Conservation (phyloP, 352 stramenopile species). For the Phytopythium boreale region DNA sequence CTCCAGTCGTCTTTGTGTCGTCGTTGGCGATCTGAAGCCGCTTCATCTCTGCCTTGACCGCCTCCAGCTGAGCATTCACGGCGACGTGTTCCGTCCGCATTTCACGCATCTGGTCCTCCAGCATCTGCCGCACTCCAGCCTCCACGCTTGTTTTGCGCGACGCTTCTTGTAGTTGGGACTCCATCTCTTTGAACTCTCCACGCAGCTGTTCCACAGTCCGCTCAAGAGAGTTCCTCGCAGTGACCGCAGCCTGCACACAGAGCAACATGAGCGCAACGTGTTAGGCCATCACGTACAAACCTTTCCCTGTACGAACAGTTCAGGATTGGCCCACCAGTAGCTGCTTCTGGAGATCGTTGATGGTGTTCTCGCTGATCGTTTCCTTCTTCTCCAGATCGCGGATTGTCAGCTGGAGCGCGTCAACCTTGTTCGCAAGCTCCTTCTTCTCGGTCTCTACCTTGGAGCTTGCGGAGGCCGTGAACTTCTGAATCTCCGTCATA, state of each 20-base stretch:
- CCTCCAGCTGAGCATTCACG: slow-evolving; percentile 80
- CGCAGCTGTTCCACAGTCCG: slow-evolving; percentile 29
- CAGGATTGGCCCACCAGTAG: slow-evolving; percentile 44
- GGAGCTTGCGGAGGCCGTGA: slow-evolving; percentile 55
- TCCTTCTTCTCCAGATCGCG: slow-evolving; percentile 54
- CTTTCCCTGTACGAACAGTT: slow-evolving; percentile 1
- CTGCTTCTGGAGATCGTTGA: slow-evolving; percentile 51
- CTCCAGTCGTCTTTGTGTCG: slow-evolving; percentile 36
- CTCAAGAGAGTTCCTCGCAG: not conserved
- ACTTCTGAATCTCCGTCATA: slow-evolving; percentile 75
- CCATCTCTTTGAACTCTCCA: slow-evolving; percentile 37
- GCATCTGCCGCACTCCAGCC: slow-evolving; percentile 60
- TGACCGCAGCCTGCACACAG: slow-evolving; percentile 4
- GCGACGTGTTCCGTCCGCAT: slow-evolving; percentile 70
- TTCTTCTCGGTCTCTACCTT: slow-evolving; percentile 73
- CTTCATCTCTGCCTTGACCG: slow-evolving; percentile 71
- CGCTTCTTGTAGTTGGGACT: slow-evolving; percentile 51
- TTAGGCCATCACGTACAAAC: not conserved
- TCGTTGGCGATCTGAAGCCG: slow-evolving; percentile 34
- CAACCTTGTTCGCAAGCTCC: slow-evolving; percentile 57
- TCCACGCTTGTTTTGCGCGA: slow-evolving; percentile 57
- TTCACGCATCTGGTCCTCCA: slow-evolving; percentile 69
- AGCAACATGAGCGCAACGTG: slow-evolving; percentile 3
- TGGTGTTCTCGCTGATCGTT: slow-evolving; percentile 30
- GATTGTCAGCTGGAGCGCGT: slow-evolving; percentile 43